Percentiles rank a stretch among this genome's conserved stretches.
These are phyloP conservation scores for Xylariaceae sp. DNA, from an alignment of 2,329 filamentous ascomycete genomes.

Conservation along the genomic window DNA sequence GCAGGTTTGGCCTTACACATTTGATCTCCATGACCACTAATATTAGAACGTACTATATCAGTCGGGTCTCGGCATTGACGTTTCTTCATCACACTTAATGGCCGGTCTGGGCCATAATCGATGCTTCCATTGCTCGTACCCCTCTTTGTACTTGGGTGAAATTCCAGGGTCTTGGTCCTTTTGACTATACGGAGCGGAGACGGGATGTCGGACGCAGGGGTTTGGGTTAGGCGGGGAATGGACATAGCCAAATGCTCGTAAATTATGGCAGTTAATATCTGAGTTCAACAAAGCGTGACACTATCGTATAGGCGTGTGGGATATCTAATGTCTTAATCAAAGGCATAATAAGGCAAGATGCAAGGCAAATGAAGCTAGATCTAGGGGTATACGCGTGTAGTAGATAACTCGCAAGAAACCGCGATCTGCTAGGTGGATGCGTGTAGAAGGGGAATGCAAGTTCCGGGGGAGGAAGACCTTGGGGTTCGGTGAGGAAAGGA, in stretches of 20 bases:
- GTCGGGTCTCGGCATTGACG: slow-evolving; percentile 25
- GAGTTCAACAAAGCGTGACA: slow-evolving; percentile 18
- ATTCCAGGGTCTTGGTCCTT: slow-evolving; percentile 34
- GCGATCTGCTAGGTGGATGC: neutral
- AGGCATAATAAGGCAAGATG: neutral
- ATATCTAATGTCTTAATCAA: slow-evolving; percentile 20
- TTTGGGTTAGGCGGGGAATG: slow-evolving; percentile 25
- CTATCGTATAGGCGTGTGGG: slow-evolving; percentile 27
- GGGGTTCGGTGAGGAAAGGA: too few species aligned
- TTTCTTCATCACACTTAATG: slow-evolving; percentile 38
- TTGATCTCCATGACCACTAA: slow-evolving; percentile 8
- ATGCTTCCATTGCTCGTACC: slow-evolving; percentile 32
- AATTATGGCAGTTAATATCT: slow-evolving; percentile 28
- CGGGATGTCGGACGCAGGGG: slow-evolving; percentile 30
- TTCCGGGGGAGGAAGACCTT: too few species aligned
- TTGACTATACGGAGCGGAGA: slow-evolving; percentile 39
- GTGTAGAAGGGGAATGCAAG: too few species aligned
- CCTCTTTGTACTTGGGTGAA: slow-evolving; percentile 28
- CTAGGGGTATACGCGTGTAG: slow-evolving; percentile 16
- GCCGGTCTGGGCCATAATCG: slow-evolving; percentile 30
- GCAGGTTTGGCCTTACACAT: neutral
- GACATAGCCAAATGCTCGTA: slow-evolving; percentile 33
- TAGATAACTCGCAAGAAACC: slow-evolving; percentile 7
- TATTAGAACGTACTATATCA: neutral
- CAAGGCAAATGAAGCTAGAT: neutral